Evolutionary conservation across 805 yeast genomes (phyloP), one percentile per base, ranked within the genome.

Genomic region (Pichia pseudocactophila): DNA sequence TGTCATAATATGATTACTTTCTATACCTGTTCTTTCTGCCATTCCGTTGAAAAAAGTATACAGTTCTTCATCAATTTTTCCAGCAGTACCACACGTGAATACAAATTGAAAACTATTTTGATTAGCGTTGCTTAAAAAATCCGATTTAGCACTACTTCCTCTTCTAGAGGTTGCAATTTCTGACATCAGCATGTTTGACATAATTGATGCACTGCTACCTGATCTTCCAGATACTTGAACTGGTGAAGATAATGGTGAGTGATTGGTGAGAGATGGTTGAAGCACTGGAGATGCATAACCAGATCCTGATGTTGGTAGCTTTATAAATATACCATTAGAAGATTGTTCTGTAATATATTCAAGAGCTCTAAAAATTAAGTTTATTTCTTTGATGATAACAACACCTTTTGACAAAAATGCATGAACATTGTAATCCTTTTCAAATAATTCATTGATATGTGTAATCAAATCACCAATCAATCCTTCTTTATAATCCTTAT

Each of bases 381-480:
- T 76, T 34, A 70, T 65, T 50, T 81, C 80, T 55, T 85, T 89
- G 13, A 88, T 79, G 37, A 82, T 76, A 7, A 88, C 80, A 34
- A 78, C 74, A 48, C 78, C 75, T 46, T 78, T 73, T 43, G 82
- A 78, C 35, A 84, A 66, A 27, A 82, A 77, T 2, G 96, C 96
- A 61, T 87, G 95, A 15, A 89, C 70, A 31, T 76, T 76, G 30
- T 47, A 59, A 39, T 70, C 72, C 15, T 71, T 74, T 13, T 73
- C 71, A 56, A 76, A 83, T 27, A 81, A 65, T 37, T 82, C 92
- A 61, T 90, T 88, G 43, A 89, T 77, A 59, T 87, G 88, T 19
- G 89, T 80, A 37, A 89, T 79, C 43, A 82, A 73, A 52, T 88
- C 96, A 38, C 97, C 96, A 63, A 86, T 74, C 16, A 80, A 71